phyloP scores from a whole-genome alignment of 352 stramenopile species.

The Pythium monospermum region DNA sequence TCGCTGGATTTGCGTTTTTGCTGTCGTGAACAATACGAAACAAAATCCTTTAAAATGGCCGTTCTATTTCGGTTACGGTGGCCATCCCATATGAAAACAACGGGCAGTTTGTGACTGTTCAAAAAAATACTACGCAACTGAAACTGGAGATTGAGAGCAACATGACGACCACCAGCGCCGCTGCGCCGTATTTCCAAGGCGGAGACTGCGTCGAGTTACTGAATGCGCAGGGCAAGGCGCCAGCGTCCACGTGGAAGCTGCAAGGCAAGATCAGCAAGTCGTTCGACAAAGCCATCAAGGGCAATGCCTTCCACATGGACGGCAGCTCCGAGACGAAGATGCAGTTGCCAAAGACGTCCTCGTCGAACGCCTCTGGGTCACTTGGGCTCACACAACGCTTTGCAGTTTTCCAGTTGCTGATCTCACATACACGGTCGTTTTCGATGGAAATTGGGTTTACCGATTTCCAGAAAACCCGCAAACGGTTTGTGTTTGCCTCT shows the following conservation, averaged over 20 bases:
- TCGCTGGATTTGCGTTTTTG: slow-evolving; percentile 11
- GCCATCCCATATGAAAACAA: no score
- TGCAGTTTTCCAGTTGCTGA: slow-evolving; percentile 55
- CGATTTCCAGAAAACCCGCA: slow-evolving; percentile 66
- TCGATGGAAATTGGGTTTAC: slow-evolving; percentile 75
- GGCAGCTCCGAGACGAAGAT: slow-evolving; percentile 75
- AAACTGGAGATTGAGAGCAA: neutral
- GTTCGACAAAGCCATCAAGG: slow-evolving; percentile 79
- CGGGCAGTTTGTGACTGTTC: neutral
- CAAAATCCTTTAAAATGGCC: no score
- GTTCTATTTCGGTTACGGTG: no score
- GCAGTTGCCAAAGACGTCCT: slow-evolving; percentile 63
- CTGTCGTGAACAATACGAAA: no score
- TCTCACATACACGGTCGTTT: slow-evolving; percentile 64
- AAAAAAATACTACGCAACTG: no score
- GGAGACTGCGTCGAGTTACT: slow-evolving; percentile 80
- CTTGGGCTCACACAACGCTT: slow-evolving; percentile 74
- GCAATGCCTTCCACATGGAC: slow-evolving; percentile 74
- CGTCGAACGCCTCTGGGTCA: slow-evolving; percentile 18
- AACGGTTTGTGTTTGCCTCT: slow-evolving; percentile 70
- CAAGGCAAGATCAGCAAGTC: slow-evolving; percentile 72
- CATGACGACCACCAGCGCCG: neutral
- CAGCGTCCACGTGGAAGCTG: slow-evolving; percentile 61
- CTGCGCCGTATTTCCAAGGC: slow-evolving; percentile 63
- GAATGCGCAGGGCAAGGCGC: slow-evolving; percentile 69